phyloP scores from a whole-genome alignment of 2,329 filamentous ascomycete genomes.

The Bisporella sp. region DNA sequence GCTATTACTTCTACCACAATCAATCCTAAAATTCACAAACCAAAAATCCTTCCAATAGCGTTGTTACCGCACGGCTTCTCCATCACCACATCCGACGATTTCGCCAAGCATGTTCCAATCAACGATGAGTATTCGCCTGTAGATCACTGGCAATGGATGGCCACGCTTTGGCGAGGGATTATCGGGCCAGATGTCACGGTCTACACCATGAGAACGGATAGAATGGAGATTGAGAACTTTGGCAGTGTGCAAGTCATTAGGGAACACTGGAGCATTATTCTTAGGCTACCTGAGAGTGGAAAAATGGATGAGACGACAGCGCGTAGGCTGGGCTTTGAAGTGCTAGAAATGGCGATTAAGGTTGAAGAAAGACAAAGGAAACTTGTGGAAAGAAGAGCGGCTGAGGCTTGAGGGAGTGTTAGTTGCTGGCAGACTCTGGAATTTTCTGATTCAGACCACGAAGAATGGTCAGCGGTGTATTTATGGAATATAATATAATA shows the following conservation, averaged over 20 bases:
- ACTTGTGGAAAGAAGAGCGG: background rate
- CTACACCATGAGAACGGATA: conserved; percentile 43
- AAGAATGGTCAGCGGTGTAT: too few species aligned
- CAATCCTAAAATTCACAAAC: conserved; percentile 11
- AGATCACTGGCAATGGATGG: conserved; percentile 98
- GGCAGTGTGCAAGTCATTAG: conserved; percentile 51
- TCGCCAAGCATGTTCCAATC: conserved; percentile 67
- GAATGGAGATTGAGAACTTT: conserved; percentile 31
- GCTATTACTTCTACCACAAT: background rate
- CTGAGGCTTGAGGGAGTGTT: background rate
- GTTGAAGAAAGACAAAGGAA: conserved; percentile 15
- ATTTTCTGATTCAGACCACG: too few species aligned
- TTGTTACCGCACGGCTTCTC: conserved; percentile 74
- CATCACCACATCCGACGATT: conserved; percentile 69
- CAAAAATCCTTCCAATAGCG: conserved; percentile 54
- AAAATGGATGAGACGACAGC: conserved; percentile 62
- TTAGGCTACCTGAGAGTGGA: conserved; percentile 36
- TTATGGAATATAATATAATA: too few species aligned
- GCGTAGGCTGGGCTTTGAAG: conserved; percentile 75
- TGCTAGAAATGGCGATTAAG: conserved; percentile 66
- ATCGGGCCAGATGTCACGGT: conserved; percentile 75
- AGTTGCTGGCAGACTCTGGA: too few species aligned
- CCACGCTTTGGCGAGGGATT: conserved; percentile 83
- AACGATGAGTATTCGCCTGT: conserved; percentile 68
- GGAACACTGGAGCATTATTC: conserved; percentile 46